Base-by-base conservation (phyloP, 2,329 filamentous ascomycete genomes). In the Septoria linicola region DNA sequence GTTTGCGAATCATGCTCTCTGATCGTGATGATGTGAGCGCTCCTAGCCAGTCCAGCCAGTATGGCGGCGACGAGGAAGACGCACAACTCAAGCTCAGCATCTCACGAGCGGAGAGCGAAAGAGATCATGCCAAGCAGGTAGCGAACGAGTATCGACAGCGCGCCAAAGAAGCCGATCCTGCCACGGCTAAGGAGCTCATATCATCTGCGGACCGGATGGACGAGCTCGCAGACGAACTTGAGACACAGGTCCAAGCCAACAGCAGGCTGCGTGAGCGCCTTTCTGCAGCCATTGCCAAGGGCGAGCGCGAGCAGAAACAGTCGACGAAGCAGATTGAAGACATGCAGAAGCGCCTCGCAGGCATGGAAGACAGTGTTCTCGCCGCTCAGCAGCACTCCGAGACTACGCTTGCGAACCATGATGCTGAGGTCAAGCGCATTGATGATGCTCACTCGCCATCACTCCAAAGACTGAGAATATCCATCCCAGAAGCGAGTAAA, bases 311-410 rank as follows among this genome's bases (percentile, higher is more conserved):
- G 62, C 91, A 95, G 68, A 84, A 85, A 64, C 74, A 83, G 53
- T 95, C 90, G 56, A 87, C 87, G 11, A 79, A 83, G 45, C 87
- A 88, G 63, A 96, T 99, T 67, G 88, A 88, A 50, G 80, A 84
- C 48, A 82, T 97, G 68, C 91, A 97, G 68, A 80, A 80, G 55
- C 86, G 84, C 51, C 84, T 99, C 50, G 89, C 87, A 63, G 72
- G 76, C 13, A 82, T 96, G 43, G 93, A 97, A 68, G 91, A 97
- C 55, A 82, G 86, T 62, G 81, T 99, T 17, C 78, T 95, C 47
- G 73, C 82, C 16, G 89, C 92, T 1, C 92, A 97, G 69, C 85
- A 89, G 50, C 81, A 87, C 16, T 92, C 89, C 0, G 93, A 99
- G 68, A 90, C 92, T 41, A 84, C 85, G 32, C 82, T 97, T 51